Conservation (phyloP, 305 asterid genomes). For the Solanum hybrid region DNA sequence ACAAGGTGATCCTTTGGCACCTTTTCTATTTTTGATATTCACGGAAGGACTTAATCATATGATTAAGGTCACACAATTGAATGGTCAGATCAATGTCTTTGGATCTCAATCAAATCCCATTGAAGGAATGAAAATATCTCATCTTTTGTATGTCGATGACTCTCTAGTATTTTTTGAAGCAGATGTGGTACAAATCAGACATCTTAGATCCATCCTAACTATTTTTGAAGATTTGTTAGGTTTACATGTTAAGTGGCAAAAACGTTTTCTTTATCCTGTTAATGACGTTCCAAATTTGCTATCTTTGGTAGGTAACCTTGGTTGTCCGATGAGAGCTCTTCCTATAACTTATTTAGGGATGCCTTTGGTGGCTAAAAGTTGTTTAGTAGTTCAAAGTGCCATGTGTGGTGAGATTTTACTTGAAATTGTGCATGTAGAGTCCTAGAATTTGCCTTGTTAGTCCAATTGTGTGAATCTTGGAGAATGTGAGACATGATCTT, state of each 20-base stretch:
- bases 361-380: not conserved
- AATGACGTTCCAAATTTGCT: not conserved
- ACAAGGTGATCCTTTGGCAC: not conserved
- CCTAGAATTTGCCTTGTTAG: too few relatives aligned
- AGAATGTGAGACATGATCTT: too few relatives aligned
- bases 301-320: not conserved
- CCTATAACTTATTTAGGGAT: not conserved
- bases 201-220: not conserved
- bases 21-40: not conserved
- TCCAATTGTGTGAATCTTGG: too few relatives aligned
- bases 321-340: not conserved
- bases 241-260: not conserved
- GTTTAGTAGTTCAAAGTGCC: not conserved
- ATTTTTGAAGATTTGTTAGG: not conserved
- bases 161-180: not conserved
- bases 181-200: not conserved
- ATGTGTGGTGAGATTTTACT: too few relatives aligned
- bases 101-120: not conserved
- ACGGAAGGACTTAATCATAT: not conserved
- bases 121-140: not conserved
- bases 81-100: not conserved
- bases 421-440: too few relatives aligned
- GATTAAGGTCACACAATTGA: not conserved
- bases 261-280: not conserved
- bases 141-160: not conserved